These are phyloP conservation scores for Pseudocercospora fuligena DNA, from an alignment of 2,329 filamentous ascomycete genomes.

Conservation along the genomic window DNA sequence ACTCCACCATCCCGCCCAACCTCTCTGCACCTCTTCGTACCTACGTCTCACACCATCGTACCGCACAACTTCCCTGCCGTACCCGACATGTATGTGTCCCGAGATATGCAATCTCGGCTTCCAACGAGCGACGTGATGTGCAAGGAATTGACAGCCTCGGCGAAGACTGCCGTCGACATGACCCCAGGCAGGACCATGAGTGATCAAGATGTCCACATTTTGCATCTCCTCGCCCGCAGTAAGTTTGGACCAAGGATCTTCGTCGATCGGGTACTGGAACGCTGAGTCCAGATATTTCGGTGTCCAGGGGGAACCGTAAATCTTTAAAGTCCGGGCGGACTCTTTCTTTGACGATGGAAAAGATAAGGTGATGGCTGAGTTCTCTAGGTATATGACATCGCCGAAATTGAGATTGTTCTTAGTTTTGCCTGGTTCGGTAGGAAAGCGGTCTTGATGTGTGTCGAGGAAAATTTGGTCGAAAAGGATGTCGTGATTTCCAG, in stretches of 20 bases:
- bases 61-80: slow-evolving; percentile 57
- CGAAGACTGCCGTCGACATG: slow-evolving; percentile 47
- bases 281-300: slow-evolving; percentile 62
- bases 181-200: slow-evolving; percentile 45
- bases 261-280: slow-evolving; percentile 47
- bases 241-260: slow-evolving; percentile 32
- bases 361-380: slow-evolving; percentile 34
- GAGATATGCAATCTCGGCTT: slow-evolving; percentile 46
- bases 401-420: not conserved
- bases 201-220: slow-evolving; percentile 46
- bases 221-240: slow-evolving; percentile 14
- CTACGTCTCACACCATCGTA: slow-evolving; percentile 73
- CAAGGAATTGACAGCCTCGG: not conserved
- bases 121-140: slow-evolving; percentile 38
- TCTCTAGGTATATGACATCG: slow-evolving; percentile 23
- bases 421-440: too few species aligned
- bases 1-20: too few species aligned
- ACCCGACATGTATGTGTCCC: slow-evolving; percentile 46
- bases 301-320: slow-evolving; percentile 78
- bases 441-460: not conserved
- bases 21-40: slow-evolving; percentile 59
- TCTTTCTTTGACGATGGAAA: slow-evolving; percentile 37
- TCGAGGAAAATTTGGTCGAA: slow-evolving; percentile 19
- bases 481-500: slow-evolving; percentile 33
- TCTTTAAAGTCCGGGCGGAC: slow-evolving; percentile 60